Base-by-base conservation (phyloP, 2,329 filamentous ascomycete genomes). In the Nothophaeocryptopus gaeumannii region DNA sequence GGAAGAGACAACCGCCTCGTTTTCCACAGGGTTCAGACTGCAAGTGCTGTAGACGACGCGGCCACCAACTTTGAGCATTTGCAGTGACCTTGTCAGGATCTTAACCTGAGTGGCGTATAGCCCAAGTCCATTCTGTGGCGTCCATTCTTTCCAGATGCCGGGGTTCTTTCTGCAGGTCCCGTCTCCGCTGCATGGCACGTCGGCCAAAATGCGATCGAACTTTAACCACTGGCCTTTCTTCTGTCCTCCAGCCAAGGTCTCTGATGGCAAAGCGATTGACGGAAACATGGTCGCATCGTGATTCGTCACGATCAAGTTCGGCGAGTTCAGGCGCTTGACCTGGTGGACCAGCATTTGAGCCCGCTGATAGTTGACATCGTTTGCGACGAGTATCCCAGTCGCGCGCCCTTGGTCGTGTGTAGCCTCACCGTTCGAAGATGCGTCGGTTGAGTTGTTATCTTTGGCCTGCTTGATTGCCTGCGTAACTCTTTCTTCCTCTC, bases 11-110 rank as follows among this genome's bases (percentile, higher is more conserved):
- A 97, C 90, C 5, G 93, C 86, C 72, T 99, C 93, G 65, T 99
- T 96, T 75, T 99, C 93, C 26, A 97, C 83, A 0, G 93, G 93
- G 72, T 99, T 99, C 88, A 99, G 89, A 70, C 90, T 96, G 78
- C 93, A 99, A 14, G 93, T 99, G 2, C 92, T 97, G 74, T 97
- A 99, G 45, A 99, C 92, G 26, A 97, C 88, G 56, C 91, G 83
- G 44, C 93, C 93, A 35, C 93, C 92, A 48, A 89, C 86, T 76
- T 96, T 97, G 59, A 99, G 82, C 84, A 99, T 89, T 73, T 97
- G 92, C 44, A 99, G 78, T 30, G 93, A 89, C 54, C 93, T 85
- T 49, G 95, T 88, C 41, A 99, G 77, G 60, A 99, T 99, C 39
- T 92, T 81, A 38, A 89, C 80, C 72, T 99, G 93, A 1, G 89